phyloP scores from a whole-genome alignment of 2,329 filamentous ascomycete genomes.

The Acrocalymma vagum region DNA sequence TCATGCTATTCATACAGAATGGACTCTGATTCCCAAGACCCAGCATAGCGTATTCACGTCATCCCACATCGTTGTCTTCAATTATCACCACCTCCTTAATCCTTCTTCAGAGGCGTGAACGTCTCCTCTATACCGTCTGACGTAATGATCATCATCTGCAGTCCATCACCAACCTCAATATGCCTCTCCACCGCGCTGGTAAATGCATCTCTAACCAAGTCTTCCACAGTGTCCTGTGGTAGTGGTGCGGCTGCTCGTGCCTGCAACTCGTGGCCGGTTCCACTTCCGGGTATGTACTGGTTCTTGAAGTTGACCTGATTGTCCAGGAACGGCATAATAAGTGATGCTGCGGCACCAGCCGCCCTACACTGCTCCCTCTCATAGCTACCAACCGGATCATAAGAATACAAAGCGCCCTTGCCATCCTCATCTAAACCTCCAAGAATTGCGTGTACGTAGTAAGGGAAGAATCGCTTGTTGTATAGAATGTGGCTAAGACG shows the following conservation, averaged over 20 bases:
- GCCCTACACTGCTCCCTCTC: conserved; percentile 96
- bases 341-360: conserved; percentile 86
- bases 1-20: conserved; percentile 30
- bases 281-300: conserved; percentile 89
- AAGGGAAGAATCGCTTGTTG: conserved; percentile 97
- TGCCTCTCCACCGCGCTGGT: conserved; percentile 98
- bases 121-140: conserved; percentile 88
- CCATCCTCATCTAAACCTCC: conserved; percentile 95
- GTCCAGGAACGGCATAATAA: conserved; percentile 99
- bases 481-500: conserved; percentile 95
- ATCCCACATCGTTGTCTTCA: conserved; percentile 42
- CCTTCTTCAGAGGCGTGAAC: conserved; percentile 79
- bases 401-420: conserved; percentile 92
- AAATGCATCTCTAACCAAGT: conserved; percentile 95
- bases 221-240: conserved; percentile 77
- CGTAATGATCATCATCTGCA: conserved; percentile 96
- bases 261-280: conserved; percentile 80
- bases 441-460: conserved; percentile 95
- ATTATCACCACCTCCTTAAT: conserved; percentile 26
- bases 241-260: conserved; percentile 75
- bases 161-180: conserved; percentile 95
- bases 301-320: conserved; percentile 99
- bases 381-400: conserved; percentile 97
- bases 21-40: conserved; percentile 31
- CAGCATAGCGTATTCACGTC: conserved; percentile 48